Evolutionary conservation across 2,329 filamentous ascomycete genomes (phyloP), one percentile per base, ranked within the genome.

Genomic region (Trichoderma sp.): DNA sequence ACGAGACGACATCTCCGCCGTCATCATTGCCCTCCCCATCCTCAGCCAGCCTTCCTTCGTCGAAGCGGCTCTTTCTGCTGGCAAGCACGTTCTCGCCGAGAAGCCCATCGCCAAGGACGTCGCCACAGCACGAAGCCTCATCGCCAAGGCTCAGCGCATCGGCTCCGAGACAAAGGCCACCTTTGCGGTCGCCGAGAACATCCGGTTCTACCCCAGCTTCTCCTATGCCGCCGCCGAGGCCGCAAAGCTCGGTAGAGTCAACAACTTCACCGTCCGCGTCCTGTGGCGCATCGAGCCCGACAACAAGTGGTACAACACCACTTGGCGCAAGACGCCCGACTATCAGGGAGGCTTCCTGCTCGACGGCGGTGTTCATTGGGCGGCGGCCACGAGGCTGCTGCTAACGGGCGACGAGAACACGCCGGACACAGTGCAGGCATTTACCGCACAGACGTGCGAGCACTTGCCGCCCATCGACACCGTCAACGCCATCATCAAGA

Each of bases 271-370:
- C 51, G 76, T 79, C 34, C 72, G 74, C 28, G 59, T 79, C 41
- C 73, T 78, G 63, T 72, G 68, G 15, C 73, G 76, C 68, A 75
- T 81, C 72, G 65, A 71, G 47, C 55, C 69, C 64, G 71, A 72
- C 61, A 73, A 80, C 71, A 80, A 81, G 73, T 85, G 81, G 72
- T 82, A 79, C 69, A 78, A 81, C 55, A 86, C 83, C 3, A 68
- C 77, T 28, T 85, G 90, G 91, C 86, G 91, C 63, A 89, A 88
- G 74, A 82, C 78, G 63, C 90, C 90, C 1, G 80, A 84, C 60
- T 85, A 91, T 73, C 90, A 92, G 75, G 91, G 90, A 63, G 90
- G 91, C 0, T 93, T 92, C 73, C 74, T 93, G 63, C 83, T 93
- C 2, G 90, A 93, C 72, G 89, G 86, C 15, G 90, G 91, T 50